Percentiles rank a stretch among this genome's conserved stretches.
phyloP scores from a whole-genome alignment of 139 green algal species.

The Spirogloea muscicola region DNA sequence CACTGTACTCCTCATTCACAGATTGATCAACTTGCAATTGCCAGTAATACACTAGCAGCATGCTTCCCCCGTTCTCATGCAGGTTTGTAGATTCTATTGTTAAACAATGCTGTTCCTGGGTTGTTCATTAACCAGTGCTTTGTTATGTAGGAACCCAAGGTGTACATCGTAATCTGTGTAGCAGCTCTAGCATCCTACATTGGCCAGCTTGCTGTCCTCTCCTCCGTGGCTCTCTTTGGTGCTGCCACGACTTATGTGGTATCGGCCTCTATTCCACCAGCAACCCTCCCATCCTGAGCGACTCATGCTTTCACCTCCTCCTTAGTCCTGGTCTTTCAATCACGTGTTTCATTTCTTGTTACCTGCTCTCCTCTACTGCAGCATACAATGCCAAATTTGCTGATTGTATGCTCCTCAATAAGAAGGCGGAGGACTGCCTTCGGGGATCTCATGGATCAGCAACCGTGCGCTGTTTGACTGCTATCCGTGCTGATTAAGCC shows the following conservation, averaged over 20 bases:
- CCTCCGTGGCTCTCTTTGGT: slow-evolving; percentile 12
- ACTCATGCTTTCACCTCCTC: neutral
- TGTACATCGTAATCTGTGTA: slow-evolving; percentile 17
- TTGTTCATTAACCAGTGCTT: no score
- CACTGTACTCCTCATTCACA: no score
- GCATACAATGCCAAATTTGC: neutral
- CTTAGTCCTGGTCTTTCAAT: neutral
- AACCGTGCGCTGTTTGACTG: no score
- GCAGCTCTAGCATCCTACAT: slow-evolving; percentile 17
- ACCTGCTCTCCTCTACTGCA: neutral
- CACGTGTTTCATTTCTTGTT: neutral
- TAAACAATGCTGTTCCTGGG: no score
- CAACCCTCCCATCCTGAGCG: neutral
- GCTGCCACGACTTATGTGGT: slow-evolving; percentile 23
- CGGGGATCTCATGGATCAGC: no score
- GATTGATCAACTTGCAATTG: no score
- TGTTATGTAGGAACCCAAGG: slow-evolving; percentile 17
- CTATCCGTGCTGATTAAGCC: no score
- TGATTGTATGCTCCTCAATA: no score
- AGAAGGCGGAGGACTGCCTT: no score
- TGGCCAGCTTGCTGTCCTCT: slow-evolving; percentile 24
- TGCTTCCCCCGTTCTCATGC: no score
- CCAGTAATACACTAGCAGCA: no score
- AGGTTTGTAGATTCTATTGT: no score
- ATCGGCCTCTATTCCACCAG: neutral